A percentile compares a stretch with the other conserved stretches of the same genome.
phyloP scores from a whole-genome alignment of 192 early-diverging fungal species.

The Rhizophagus sp. region DNA sequence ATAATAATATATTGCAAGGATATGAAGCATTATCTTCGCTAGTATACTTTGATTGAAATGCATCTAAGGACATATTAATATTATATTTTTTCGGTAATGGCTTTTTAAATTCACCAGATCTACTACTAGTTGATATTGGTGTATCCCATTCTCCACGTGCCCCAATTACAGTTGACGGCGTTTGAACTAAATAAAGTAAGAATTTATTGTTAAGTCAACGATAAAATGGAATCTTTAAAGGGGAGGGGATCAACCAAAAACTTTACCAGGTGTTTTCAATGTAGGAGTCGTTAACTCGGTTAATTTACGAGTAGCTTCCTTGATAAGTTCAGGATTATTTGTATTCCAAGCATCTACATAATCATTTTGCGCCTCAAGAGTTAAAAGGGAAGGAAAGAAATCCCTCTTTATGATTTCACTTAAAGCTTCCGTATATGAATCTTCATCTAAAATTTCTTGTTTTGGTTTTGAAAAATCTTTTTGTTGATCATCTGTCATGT shows the following conservation, averaged over 20 bases:
- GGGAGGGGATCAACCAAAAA: neutral
- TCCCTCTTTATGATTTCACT: conserved; percentile 80
- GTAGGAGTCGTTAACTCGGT: conserved; percentile 41
- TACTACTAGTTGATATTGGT: neutral
- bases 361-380: conserved; percentile 52
- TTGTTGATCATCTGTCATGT: neutral
- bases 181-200: conserved; percentile 28
- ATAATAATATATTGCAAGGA: conserved; percentile 17
- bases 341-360: conserved; percentile 43
- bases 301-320: conserved; percentile 37
- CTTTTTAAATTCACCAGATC: conserved; percentile 8
- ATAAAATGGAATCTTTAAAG: neutral
- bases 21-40: conserved; percentile 80
- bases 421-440: conserved; percentile 72
- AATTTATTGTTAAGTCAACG: neutral
- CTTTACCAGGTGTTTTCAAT: conserved; percentile 37
- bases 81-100: conserved; percentile 40
- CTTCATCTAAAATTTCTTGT: conserved; percentile 69
- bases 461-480: conserved; percentile 13
- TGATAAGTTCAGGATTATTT: conserved; percentile 39
- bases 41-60: conserved; percentile 73
- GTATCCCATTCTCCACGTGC: conserved; percentile 30
- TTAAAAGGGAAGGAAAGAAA: conserved; percentile 76
- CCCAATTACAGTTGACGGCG: conserved; percentile 24
- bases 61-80: conserved; percentile 61